Evolutionary conservation across 768 basidiomycete genomes (phyloP), one percentile per base, ranked within the genome.

Genomic region (Boletus reticulatus): DNA sequence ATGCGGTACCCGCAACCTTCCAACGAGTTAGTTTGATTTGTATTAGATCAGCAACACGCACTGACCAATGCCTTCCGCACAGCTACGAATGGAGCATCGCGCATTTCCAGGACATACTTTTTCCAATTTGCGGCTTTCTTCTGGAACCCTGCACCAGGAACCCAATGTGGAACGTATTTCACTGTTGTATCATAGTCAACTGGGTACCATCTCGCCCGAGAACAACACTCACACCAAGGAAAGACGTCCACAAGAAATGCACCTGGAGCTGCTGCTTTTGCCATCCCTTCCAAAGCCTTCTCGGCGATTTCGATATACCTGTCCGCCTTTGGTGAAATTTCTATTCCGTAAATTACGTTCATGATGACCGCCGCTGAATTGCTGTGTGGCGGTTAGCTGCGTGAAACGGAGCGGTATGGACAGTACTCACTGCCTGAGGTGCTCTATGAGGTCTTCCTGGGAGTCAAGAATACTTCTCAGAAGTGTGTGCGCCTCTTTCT

Each of bases 361-460:
- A 83, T 82, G 49, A 82, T 81, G 5, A 77, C 73, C 44, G 79
- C 77, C 6, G 78, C 81, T 19, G 80, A 70, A 53, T 79, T 79
- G 34, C 80, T 83, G 59, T 12, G 50, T 17, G 6, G n/a, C 12
- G 7, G 42, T 53, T 24, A 53, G 56, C 52, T 5, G 42, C n/a
- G 17, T 37, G 36, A 36, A 36, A 39, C 4, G 22, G 32, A 50
- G 39, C 1, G n/a, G 7, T 32, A 46, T 20, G 20, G 10, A 27
- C 16, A 4, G 57, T 49, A 20, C 76, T 71, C 59, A 82, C 82
- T 78, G 77, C 36, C 80, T 74, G 17, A 84, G 71, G 53, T 84
- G 79, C 48, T 78, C 74, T 4, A 76, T 74, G 27, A 83, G 71
- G 29, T 77, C 65, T 11, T 78, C 67, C 5, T 75, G 80, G 5